phyloP scores from a whole-genome alignment of 805 yeast genomes.

The Naumovozyma castellii region DNA sequence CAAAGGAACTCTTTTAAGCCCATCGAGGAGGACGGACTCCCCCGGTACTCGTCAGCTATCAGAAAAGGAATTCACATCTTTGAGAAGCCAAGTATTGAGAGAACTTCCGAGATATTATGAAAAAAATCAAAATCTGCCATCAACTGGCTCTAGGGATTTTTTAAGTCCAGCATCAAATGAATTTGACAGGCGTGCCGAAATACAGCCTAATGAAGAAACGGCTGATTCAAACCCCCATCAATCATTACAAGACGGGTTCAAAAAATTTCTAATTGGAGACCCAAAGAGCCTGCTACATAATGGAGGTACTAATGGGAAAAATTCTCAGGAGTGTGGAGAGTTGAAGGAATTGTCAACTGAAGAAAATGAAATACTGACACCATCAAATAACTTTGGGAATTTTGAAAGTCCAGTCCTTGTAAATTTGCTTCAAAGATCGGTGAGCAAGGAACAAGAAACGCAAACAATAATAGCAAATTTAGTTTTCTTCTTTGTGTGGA shows the following conservation, averaged over 20 bases:
- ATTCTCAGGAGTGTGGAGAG: not conserved
- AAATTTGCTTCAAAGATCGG: conserved; percentile 28
- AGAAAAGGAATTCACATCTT: conserved; percentile 13
- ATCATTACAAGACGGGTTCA: too few species aligned
- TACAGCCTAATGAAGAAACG: too few species aligned
- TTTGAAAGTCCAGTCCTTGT: conserved; percentile 26
- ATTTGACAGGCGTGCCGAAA: too few species aligned
- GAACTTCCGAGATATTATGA: conserved; percentile 25
- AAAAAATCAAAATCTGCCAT: conserved; percentile 11
- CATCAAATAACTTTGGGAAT: conserved; percentile 13
- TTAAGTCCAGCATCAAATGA: not conserved
- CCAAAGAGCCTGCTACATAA: too few species aligned
- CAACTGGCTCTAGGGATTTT: not conserved
- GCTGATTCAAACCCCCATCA: too few species aligned
- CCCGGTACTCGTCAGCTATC: conserved; percentile 11
- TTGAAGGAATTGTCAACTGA: too few species aligned
- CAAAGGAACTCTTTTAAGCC: not conserved
- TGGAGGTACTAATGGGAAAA: too few species aligned
- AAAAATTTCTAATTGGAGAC: too few species aligned
- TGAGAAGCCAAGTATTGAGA: conserved; percentile 13
- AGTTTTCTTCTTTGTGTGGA: conserved; percentile 25
- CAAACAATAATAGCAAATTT: conserved; percentile 29
- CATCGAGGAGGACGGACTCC: not conserved
- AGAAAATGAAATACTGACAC: too few species aligned
- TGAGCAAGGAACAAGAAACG: conserved; percentile 35